Percentiles rank a stretch among this genome's conserved stretches.
Conservation (phyloP, 345 rosid species). For the Xanthoceras sorbifolium region DNA sequence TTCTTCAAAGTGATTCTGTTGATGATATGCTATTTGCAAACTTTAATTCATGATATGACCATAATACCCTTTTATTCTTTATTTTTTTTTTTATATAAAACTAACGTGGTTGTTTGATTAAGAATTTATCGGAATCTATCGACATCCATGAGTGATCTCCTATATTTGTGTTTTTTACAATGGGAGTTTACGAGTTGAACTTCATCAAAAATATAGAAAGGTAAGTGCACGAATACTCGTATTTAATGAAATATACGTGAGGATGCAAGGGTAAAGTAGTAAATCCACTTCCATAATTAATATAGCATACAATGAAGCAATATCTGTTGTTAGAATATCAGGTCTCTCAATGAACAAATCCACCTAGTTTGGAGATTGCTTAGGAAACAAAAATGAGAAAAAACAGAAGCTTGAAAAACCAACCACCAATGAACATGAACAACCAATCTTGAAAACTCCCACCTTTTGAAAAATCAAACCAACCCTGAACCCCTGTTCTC, state of each 20-base stretch:
- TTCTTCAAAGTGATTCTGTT: conserved; percentile 26
- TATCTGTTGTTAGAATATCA: background rate
- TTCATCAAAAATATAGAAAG: no score
- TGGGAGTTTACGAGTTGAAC: no score
- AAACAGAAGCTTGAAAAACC: background rate
- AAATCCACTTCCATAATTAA: background rate
- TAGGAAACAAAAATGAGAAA: conserved; percentile 10
- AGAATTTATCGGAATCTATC: no score
- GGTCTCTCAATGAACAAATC: background rate
- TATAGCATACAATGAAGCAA: background rate
- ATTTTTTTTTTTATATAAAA: no score
- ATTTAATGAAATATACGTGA: no score
- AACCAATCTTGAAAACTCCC: background rate
- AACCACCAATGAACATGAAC: background rate
- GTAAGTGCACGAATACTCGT: no score
- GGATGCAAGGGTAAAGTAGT: background rate
- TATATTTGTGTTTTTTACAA: no score
- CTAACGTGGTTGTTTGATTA: no score
- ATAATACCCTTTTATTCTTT: background rate
- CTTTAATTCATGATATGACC: conserved; percentile 3
- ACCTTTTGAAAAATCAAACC: background rate
- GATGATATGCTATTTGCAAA: conserved; percentile 20
- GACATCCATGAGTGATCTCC: no score
- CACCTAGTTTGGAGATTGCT: background rate
- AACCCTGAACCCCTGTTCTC: no score